These are phyloP conservation scores for Venturia oleaginea DNA, from an alignment of 2,329 filamentous ascomycete species.

Conservation along the genomic window DNA sequence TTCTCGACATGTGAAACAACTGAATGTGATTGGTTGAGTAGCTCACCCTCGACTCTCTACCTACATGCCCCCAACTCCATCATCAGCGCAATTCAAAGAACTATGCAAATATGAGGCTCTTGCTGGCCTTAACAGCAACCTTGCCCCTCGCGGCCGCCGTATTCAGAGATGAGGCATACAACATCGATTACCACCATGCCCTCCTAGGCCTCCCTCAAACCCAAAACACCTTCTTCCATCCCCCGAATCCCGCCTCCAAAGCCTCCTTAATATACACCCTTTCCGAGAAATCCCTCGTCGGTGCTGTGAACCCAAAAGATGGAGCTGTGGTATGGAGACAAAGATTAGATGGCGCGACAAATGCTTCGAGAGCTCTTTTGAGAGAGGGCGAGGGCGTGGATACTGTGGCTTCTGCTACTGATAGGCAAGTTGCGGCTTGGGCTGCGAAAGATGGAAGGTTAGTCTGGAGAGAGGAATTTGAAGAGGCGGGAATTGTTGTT, in stretches of 20 bases:
- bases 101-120: constrained; percentile 7
- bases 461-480: constrained; percentile 60
- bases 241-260: constrained; percentile 69
- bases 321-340: constrained; percentile 85
- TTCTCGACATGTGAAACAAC: background rate
- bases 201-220: constrained; percentile 75
- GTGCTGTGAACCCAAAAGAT: constrained; percentile 80
- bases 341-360: constrained; percentile 43
- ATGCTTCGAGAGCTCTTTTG: constrained; percentile 38
- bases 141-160: constrained; percentile 44
- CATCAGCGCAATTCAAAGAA: background rate
- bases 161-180: constrained; percentile 82
- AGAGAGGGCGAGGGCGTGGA: constrained; percentile 71
- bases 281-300: constrained; percentile 73
- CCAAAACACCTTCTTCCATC: constrained; percentile 90
- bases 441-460: constrained; percentile 72
- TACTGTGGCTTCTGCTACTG: constrained; percentile 65
- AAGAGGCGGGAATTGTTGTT: constrained; percentile 43
- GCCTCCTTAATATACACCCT: constrained; percentile 87
- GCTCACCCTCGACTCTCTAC: background rate
- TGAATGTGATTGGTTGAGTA: background rate
- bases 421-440: constrained; percentile 67
- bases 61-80: background rate
- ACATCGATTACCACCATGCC: constrained; percentile 87
- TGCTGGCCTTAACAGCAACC: constrained; percentile 3